Evolutionary conservation across 352 stramenopile species (phyloP).

Genomic region (Globisporangium parvum): DNA sequence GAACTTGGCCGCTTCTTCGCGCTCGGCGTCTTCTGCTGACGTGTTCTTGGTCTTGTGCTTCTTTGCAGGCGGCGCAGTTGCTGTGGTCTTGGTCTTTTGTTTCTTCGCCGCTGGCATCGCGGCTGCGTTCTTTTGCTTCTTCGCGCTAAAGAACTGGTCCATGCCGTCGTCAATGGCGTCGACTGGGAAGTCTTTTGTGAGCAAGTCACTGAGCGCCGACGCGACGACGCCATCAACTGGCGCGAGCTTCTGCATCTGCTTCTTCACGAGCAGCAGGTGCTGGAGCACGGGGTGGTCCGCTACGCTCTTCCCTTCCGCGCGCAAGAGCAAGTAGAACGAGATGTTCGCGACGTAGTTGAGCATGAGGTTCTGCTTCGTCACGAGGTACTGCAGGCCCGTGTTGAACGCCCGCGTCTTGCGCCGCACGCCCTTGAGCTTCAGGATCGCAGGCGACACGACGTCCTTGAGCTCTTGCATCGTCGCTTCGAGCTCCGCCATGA

Average conservation of each 20-base stretch:
- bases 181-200: constrained; percentile 56
- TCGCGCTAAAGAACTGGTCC: constrained; percentile 58
- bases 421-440: constrained; percentile 65
- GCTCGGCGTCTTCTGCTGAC: constrained; percentile 24
- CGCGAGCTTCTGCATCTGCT: constrained; percentile 63
- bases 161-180: constrained; percentile 46
- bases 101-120: not conserved
- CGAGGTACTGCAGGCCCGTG: constrained; percentile 65
- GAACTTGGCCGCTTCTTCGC: constrained; percentile 60
- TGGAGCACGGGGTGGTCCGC: constrained; percentile 70
- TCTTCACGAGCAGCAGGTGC: constrained; percentile 72
- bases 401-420: constrained; percentile 51
- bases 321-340: constrained; percentile 80
- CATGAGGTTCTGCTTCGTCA: constrained; percentile 75
- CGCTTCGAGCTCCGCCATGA: constrained; percentile 59
- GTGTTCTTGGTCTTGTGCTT: constrained; percentile 47
- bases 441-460: constrained; percentile 56
- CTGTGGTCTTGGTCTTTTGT: constrained; percentile 20
- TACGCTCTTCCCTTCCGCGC: constrained; percentile 74
- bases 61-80: constrained; percentile 14
- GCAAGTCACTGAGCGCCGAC: constrained; percentile 52
- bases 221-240: constrained; percentile 50
- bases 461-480: constrained; percentile 63
- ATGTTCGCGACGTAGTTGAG: constrained; percentile 86
- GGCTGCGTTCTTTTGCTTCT: constrained; percentile 15